Conservation (phyloP, 345 rosid genomes). For the Hibiscus tridactylites region DNA sequence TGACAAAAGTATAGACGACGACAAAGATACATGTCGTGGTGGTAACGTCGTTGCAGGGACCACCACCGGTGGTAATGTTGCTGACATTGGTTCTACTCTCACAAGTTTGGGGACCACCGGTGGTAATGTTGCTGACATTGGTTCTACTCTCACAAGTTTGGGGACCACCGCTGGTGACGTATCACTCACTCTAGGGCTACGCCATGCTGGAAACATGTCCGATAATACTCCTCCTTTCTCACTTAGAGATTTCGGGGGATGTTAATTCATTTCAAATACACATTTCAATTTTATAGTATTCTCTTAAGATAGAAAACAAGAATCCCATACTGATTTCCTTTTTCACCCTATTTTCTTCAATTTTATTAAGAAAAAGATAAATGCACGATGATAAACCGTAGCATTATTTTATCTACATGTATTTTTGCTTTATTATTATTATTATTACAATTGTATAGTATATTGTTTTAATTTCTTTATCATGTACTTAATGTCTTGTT, state of each 20-base stretch:
- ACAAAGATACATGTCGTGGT: constrained; percentile 30
- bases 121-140: constrained; percentile 38
- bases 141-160: constrained; percentile 50
- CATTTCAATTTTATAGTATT: constrained; percentile 7
- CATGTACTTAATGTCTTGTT: constrained; percentile 17
- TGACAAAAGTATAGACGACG: constrained; percentile 11
- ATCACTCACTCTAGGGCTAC: constrained; percentile 91
- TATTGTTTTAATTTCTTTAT: constrained; percentile 3
- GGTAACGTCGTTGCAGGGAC: constrained; percentile 28
- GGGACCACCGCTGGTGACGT: constrained; percentile 83
- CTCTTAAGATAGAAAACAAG: constrained; percentile 9
- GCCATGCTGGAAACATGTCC: constrained; percentile 72
- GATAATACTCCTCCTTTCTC: constrained; percentile 61
- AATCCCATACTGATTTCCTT: constrained; percentile 6
- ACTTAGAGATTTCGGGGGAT: constrained; percentile 63
- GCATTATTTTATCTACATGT: constrained; percentile 19
- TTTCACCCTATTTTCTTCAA: background rate
- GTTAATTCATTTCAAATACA: constrained; percentile 24
- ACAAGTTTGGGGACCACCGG: constrained; percentile 72
- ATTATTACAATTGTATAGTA: constrained; percentile 31
- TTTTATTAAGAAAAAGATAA: constrained; percentile 16
- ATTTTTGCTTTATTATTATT: constrained; percentile 15
- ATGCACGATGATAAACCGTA: constrained; percentile 18
- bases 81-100: constrained; percentile 37
- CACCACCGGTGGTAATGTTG: constrained; percentile 18